Evolutionary conservation across 73 alveolate species (phyloP).

Genomic region (Tetrahymena malaccensis): DNA sequence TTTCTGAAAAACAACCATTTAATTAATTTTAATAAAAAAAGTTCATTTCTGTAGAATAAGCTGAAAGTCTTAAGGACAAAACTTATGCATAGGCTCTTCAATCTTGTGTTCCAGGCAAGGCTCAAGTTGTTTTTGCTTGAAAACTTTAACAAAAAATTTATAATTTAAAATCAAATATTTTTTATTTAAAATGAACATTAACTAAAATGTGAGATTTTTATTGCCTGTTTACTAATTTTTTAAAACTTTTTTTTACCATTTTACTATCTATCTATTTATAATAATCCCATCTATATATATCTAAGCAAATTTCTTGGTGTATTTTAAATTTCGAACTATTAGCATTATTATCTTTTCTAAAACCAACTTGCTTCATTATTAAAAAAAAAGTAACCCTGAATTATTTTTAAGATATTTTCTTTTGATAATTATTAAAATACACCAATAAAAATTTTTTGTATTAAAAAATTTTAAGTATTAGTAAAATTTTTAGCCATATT

Average conservation of each 20-base stretch:
- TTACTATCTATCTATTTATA: too few relatives aligned
- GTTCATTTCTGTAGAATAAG: not conserved
- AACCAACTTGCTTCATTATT: too few relatives aligned
- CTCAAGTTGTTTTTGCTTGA: not conserved
- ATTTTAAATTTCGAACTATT: too few relatives aligned
- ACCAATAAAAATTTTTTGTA: too few relatives aligned
- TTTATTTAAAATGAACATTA: not conserved
- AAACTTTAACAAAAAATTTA: not conserved
- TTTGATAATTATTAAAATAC: too few relatives aligned
- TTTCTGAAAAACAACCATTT: not conserved
- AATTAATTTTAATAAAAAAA: not conserved
- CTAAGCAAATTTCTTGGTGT: too few relatives aligned
- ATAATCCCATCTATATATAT: too few relatives aligned
- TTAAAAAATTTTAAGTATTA: too few relatives aligned
- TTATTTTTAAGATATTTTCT: too few relatives aligned
- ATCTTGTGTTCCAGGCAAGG: not conserved
- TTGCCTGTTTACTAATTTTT: not conserved
- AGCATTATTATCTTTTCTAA: too few relatives aligned
- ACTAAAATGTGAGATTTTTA: not conserved
- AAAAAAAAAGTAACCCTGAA: too few relatives aligned
- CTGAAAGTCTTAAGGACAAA: not conserved
- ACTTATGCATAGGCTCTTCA: not conserved
- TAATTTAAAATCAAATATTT: not conserved
- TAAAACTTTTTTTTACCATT: not conserved
- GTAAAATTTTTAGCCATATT: too few relatives aligned